Conservation (phyloP, 805 yeast species). For the Saccharomyces eubayanus region DNA sequence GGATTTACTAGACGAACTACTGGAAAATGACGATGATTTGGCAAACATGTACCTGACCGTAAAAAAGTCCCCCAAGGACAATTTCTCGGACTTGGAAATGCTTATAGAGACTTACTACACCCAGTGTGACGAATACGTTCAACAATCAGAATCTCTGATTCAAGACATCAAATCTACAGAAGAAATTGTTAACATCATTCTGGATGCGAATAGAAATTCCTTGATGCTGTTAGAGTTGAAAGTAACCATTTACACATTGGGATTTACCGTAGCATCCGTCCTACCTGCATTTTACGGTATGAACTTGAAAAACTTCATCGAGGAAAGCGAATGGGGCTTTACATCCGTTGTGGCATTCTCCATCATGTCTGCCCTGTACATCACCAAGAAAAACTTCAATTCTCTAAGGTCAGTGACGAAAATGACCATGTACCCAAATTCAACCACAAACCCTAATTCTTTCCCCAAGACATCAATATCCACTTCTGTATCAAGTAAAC, state of each 20-base stretch:
- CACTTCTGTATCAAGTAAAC: not conserved
- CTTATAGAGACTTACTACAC: slow-evolving; percentile 80
- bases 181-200: slow-evolving; percentile 82
- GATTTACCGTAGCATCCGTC: slow-evolving; percentile 76
- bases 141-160: slow-evolving; percentile 74
- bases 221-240: slow-evolving; percentile 80
- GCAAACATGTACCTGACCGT: slow-evolving; percentile 68
- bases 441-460: not conserved
- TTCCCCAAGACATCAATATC: slow-evolving; percentile 14
- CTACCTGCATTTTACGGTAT: slow-evolving; percentile 86
- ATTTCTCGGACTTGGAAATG: slow-evolving; percentile 75
- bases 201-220: slow-evolving; percentile 86
- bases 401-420: slow-evolving; percentile 55
- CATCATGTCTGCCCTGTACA: slow-evolving; percentile 42
- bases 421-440: slow-evolving; percentile 43
- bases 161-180: slow-evolving; percentile 85
- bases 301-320: slow-evolving; percentile 73
- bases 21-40: slow-evolving; percentile 82
- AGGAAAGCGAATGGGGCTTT: slow-evolving; percentile 59
- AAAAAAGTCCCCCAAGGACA: slow-evolving; percentile 25
- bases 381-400: slow-evolving; percentile 49
- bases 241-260: slow-evolving; percentile 74
- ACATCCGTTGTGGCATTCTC: slow-evolving; percentile 47
- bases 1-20: slow-evolving; percentile 70
- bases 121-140: slow-evolving; percentile 89